Evolutionary conservation across 331 rosid genomes (phyloP), one percentile per base, ranked within the genome.

Genomic region (Phaseolus coccineus): DNA sequence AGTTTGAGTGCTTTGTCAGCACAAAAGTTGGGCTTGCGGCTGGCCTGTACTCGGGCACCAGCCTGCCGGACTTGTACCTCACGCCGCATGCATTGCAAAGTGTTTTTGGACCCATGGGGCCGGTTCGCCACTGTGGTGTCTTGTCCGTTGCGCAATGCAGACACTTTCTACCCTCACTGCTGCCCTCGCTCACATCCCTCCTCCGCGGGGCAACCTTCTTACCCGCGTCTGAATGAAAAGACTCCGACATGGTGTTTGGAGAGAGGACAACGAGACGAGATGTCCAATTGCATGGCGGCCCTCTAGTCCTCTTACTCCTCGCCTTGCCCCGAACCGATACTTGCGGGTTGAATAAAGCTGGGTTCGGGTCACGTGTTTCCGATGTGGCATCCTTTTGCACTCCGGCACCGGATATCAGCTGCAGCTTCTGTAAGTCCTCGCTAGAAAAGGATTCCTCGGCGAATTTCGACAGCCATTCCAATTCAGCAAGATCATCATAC

Each of bases 91-190:
- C 98, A 2, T 94, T 94, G 70, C 98, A 94, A 0, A 94, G 83
- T 2, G 97, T 94, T 28, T 94, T 94, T 0, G 98, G 98, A 1
- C 98, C 98, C 87, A 88, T 67, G 0, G 98, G 98, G 5, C 98
- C 98, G 0, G 98, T 94, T 33, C 98, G 80, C 98, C 97, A 94
- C 78, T 94, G 98, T 1, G 98, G 98, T 8, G 98, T 96, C 84
- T 90, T 93, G 64, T 96, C 98, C 0, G 99, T 93, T 0, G 92
- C 92, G 56, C 99, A 96, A 82, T 96, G 99, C 88, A 86, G 85
- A 39, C 99, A 96, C 81, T 77, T 89, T 13, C 99, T 79, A 0
- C 96, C 93, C 11, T 92, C 97, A 0, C 71, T 78, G 6, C 71
- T 78, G 6, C 71, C 85, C 1, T 88, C 92, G 0, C 24, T 35